Percentiles rank a stretch among this genome's conserved stretches.
These are phyloP conservation scores for Vachellia pachyceras DNA, from an alignment of 306 rosid genomes.

Conservation along the genomic window DNA sequence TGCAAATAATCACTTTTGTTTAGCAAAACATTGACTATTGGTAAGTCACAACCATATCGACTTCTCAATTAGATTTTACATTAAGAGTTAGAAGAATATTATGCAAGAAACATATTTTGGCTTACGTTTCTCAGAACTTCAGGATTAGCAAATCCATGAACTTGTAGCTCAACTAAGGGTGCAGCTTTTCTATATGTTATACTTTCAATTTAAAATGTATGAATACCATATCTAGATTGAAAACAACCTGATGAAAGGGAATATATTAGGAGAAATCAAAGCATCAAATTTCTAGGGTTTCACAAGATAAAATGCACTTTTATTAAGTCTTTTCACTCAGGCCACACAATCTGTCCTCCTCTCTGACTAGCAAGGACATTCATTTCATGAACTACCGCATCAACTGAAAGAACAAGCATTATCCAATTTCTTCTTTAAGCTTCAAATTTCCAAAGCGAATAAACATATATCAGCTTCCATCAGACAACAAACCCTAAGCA, in stretches of 20 bases:
- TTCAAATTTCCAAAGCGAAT: constrained; percentile 13
- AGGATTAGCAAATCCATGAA: constrained; percentile 86
- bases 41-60: too few species aligned
- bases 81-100: too few species aligned
- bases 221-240: constrained; percentile 76
- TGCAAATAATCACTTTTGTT: constrained; percentile 14
- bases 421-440: constrained; percentile 3
- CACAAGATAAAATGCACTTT: neutral
- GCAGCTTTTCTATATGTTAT: constrained; percentile 84
- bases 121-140: constrained; percentile 74
- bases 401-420: neutral
- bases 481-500: neutral
- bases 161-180: constrained; percentile 81
- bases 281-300: too few species aligned
- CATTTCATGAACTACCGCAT: too few species aligned
- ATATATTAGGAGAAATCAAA: too few species aligned
- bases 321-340: constrained; percentile 11
- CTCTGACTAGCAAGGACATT: neutral
- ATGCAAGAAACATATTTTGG: too few species aligned
- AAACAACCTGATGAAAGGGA: constrained; percentile 58
- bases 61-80: too few species aligned
- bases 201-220: constrained; percentile 84
- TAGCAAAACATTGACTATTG: too few species aligned
- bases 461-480: too few species aligned
- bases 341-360: neutral